These are phyloP conservation scores for Albatrellus sp. DNA, from an alignment of 1,284 basidiomycete species.

Conservation along the genomic window DNA sequence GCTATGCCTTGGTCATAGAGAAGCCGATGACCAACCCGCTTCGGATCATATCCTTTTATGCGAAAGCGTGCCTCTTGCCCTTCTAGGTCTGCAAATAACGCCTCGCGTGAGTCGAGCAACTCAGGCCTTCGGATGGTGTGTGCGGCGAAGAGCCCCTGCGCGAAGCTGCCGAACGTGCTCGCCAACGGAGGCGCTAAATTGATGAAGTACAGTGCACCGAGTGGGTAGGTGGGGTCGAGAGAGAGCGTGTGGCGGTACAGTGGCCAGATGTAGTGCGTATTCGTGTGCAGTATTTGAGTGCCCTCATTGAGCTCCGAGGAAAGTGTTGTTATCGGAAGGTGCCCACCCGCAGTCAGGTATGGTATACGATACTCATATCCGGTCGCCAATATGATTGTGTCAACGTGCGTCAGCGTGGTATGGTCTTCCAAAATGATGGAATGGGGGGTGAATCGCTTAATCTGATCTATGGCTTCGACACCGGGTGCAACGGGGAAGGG, in stretches of 20 bases:
- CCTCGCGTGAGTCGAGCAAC: conserved; percentile 26
- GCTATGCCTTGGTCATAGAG: conserved; percentile 23
- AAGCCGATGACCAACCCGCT: conserved; percentile 33
- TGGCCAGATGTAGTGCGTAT: conserved; percentile 42
- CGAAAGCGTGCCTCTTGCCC: conserved; percentile 26
- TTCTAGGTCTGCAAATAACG: conserved; percentile 28
- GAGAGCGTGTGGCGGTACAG: conserved; percentile 41
- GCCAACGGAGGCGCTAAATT: conserved; percentile 33
- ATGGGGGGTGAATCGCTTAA: conserved; percentile 32
- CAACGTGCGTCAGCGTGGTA: conserved; percentile 24
- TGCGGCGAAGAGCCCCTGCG: conserved; percentile 34
- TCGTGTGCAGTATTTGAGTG: conserved; percentile 26
- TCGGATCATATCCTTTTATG: conserved; percentile 32
- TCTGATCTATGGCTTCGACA: conserved; percentile 26
- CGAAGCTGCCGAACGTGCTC: conserved; percentile 37
- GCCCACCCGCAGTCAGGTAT: conserved; percentile 31
- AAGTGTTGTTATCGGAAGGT: conserved; percentile 15
- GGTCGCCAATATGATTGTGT: conserved; percentile 37
- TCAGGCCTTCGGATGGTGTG: conserved; percentile 30
- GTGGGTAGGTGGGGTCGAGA: conserved; percentile 30
- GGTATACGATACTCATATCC: conserved; percentile 42
- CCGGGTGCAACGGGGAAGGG: conserved; percentile 15
- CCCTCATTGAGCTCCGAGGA: background rate
- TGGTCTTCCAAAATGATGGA: conserved; percentile 36
- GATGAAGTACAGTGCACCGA: conserved; percentile 39